Percentiles rank a stretch among this genome's conserved stretches.
phyloP scores from a whole-genome alignment of 108 stramenopile species.

The Conticribra guillardii region DNA sequence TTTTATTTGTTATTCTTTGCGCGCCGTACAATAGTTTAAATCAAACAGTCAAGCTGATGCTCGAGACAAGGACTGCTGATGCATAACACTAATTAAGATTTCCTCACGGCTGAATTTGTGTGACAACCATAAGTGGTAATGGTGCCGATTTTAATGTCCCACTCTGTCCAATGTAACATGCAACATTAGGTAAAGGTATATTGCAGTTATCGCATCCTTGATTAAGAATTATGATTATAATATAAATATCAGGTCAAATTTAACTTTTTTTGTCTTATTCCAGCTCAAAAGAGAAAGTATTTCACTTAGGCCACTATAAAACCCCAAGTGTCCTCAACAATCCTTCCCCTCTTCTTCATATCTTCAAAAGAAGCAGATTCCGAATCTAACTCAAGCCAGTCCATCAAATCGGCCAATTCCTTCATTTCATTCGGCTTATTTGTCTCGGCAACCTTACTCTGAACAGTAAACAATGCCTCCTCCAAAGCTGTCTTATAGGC shows the following conservation, averaged over 20 bases:
- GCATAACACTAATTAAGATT: no score
- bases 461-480: constrained; percentile 73
- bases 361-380: constrained; percentile 73
- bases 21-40: no score
- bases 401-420: constrained; percentile 72
- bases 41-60: no score
- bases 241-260: not conserved
- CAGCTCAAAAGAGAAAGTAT: no score
- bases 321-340: constrained; percentile 71
- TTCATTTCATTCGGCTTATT: constrained; percentile 63
- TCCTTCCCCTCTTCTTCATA: constrained; percentile 69
- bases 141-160: no score
- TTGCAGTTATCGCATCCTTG: not conserved
- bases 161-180: no score
- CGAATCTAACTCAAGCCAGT: constrained; percentile 81
- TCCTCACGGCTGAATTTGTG: no score
- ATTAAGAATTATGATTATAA: not conserved
- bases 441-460: constrained; percentile 59
- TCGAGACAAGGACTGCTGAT: no score
- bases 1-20: no score
- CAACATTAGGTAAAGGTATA: not conserved
- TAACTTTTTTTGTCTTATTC: not conserved
- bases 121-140: no score
- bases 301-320: constrained; percentile 21
- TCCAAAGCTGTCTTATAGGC: constrained; percentile 70